Percentiles rank a stretch among this genome's conserved stretches.
phyloP scores from a whole-genome alignment of 2,329 filamentous ascomycete genomes.

The Curvularia spicifera region DNA sequence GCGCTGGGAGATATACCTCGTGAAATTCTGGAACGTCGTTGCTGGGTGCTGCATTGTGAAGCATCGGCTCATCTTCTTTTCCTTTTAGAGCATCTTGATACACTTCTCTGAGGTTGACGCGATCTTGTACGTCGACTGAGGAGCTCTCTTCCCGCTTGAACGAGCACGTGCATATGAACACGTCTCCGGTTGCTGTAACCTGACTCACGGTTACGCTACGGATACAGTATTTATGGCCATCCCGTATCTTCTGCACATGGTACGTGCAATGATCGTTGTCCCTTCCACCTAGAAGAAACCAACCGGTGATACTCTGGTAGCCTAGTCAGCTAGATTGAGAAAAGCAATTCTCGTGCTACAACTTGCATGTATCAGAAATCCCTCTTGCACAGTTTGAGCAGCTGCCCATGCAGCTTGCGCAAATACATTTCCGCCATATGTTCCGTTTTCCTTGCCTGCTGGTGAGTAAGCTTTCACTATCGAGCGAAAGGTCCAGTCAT shows the following conservation, averaged over 20 bases:
- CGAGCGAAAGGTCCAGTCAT: constrained; percentile 50
- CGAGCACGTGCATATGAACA: constrained; percentile 60
- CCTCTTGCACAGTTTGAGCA: constrained; percentile 59
- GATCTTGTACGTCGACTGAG: constrained; percentile 44
- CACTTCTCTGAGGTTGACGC: constrained; percentile 42
- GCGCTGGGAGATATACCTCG: not conserved
- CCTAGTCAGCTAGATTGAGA: not conserved
- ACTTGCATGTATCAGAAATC: constrained; percentile 59
- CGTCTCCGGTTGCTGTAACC: constrained; percentile 50
- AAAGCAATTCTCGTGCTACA: not conserved
- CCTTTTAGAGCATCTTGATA: constrained; percentile 38
- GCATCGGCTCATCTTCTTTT: not conserved
- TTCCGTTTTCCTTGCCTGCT: constrained; percentile 48
- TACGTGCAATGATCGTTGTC: constrained; percentile 59
- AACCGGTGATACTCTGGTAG: not conserved
- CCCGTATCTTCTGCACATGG: constrained; percentile 57
- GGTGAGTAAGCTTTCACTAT: constrained; percentile 54
- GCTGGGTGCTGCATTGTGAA: not conserved
- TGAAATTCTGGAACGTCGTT: not conserved
- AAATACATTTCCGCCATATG: constrained; percentile 64
- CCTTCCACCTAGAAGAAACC: constrained; percentile 53
- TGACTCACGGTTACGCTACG: constrained; percentile 61
- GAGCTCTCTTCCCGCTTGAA: constrained; percentile 57
- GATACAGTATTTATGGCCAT: constrained; percentile 60
- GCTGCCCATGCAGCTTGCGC: constrained; percentile 65